Percentiles rank a stretch among this genome's conserved stretches.
These are phyloP conservation scores for Echinochloa phyllopogon DNA, from an alignment of 176 grass and related monocot genomes.

Conservation along the genomic window DNA sequence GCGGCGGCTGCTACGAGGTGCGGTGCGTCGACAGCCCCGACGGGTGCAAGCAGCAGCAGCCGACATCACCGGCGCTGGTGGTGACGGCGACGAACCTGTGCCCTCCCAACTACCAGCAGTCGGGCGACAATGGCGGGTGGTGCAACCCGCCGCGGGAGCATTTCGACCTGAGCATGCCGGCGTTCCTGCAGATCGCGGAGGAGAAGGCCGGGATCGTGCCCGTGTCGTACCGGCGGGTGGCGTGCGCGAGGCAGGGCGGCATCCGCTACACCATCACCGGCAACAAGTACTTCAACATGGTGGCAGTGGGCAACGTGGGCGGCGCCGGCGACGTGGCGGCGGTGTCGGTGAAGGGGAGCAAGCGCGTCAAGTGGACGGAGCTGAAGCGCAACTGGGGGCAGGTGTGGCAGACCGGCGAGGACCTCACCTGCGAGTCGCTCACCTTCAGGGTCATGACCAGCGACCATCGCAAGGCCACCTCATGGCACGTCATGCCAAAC, in stretches of 20 bases:
- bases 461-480: constrained; percentile 76
- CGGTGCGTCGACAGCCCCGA: constrained; percentile 59
- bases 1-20: constrained; percentile 87
- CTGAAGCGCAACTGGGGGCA: constrained; percentile 76
- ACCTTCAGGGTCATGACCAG: constrained; percentile 62
- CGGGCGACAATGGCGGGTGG: constrained; percentile 61
- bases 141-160: constrained; percentile 82
- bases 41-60: constrained; percentile 53
- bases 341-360: constrained; percentile 65
- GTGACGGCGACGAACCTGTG: constrained; percentile 75
- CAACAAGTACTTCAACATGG: constrained; percentile 79
- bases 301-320: constrained; percentile 62
- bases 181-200: constrained; percentile 72
- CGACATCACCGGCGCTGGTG: constrained; percentile 17
- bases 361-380: constrained; percentile 64
- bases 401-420: constrained; percentile 66
- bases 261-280: constrained; percentile 70
- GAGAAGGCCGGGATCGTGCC: constrained; percentile 80
- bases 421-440: constrained; percentile 68
- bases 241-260: constrained; percentile 60
- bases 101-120: constrained; percentile 45
- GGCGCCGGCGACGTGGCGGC: constrained; percentile 68
- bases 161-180: constrained; percentile 71
- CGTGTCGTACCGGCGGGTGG: constrained; percentile 56
- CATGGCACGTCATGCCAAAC: constrained; percentile 54